A percentile compares a stretch with the other conserved stretches of the same genome.
Conservation (phyloP, 345 rosid species). For the Erodium maritimum region DNA sequence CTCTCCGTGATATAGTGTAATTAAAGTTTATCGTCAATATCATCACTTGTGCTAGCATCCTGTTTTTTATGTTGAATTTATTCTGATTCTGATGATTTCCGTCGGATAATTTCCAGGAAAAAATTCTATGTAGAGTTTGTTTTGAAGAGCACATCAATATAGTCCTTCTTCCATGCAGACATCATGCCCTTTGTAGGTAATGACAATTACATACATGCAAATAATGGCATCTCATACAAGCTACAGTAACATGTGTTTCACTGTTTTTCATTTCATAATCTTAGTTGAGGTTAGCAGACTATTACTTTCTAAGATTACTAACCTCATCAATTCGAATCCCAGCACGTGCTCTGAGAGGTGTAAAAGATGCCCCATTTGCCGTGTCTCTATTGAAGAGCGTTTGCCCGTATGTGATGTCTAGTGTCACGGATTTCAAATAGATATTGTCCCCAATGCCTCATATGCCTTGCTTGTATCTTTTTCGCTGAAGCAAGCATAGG, state of each 20-base stretch:
- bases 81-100: too few species aligned
- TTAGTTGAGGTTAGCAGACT: too few species aligned
- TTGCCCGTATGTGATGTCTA: constrained; percentile 60
- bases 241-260: too few species aligned
- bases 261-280: too few species aligned
- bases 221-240: too few species aligned
- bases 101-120: constrained; percentile 39
- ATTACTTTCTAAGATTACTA: background rate
- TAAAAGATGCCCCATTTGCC: constrained; percentile 78
- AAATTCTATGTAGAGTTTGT: constrained; percentile 76
- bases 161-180: constrained; percentile 80
- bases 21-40: too few species aligned
- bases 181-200: constrained; percentile 79
- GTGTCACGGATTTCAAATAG: background rate
- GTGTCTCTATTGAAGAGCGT: constrained; percentile 57
- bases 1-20: too few species aligned
- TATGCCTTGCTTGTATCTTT: constrained; percentile 19
- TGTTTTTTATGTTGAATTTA: too few species aligned
- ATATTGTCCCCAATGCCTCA: background rate
- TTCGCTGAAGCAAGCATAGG: background rate
- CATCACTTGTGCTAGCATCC: too few species aligned
- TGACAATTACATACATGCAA: background rate
- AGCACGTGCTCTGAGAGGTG: constrained; percentile 88
- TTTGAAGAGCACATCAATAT: constrained; percentile 69
- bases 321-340: constrained; percentile 9